These are phyloP conservation scores for Linum tenue DNA, from an alignment of 345 rosid genomes.

Conservation along the genomic window DNA sequence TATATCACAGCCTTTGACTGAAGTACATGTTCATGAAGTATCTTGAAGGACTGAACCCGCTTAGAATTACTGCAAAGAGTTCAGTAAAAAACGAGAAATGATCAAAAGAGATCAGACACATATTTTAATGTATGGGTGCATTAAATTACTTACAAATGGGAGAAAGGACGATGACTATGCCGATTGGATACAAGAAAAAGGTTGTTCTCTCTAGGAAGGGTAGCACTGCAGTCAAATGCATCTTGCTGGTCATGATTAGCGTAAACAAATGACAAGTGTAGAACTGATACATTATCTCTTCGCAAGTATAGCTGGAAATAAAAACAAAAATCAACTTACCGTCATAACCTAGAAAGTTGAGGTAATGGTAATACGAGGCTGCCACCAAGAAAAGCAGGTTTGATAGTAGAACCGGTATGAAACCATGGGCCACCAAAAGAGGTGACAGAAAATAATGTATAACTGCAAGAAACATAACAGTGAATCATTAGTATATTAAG, in stretches of 20 bases:
- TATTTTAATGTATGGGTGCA: background rate
- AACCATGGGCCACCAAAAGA: constrained; percentile 76
- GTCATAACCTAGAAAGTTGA: constrained; percentile 94
- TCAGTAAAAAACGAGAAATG: background rate
- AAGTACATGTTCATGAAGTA: constrained; percentile 88
- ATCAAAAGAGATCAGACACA: background rate
- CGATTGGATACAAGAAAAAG: constrained; percentile 92
- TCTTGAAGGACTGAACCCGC: constrained; percentile 97
- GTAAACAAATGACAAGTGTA: too few species aligned
- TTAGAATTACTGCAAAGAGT: constrained; percentile 64
- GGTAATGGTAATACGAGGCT: constrained; percentile 89
- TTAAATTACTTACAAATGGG: constrained; percentile 53
- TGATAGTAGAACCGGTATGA: constrained; percentile 70
- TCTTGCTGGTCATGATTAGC: constrained; percentile 3
- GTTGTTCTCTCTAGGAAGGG: constrained; percentile 98
- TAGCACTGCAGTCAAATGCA: constrained; percentile 44
- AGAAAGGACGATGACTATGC: constrained; percentile 60
- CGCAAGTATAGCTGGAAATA: background rate
- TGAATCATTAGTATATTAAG: constrained; percentile 7
- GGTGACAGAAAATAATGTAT: constrained; percentile 90
- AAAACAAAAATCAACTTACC: constrained; percentile 38
- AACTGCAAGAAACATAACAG: constrained; percentile 43
- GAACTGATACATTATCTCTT: background rate
- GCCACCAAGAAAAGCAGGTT: constrained; percentile 94
- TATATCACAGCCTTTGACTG: constrained; percentile 55